Conservation (phyloP, 139 green algal genomes). For the Tetradesmus obliquus region DNA sequence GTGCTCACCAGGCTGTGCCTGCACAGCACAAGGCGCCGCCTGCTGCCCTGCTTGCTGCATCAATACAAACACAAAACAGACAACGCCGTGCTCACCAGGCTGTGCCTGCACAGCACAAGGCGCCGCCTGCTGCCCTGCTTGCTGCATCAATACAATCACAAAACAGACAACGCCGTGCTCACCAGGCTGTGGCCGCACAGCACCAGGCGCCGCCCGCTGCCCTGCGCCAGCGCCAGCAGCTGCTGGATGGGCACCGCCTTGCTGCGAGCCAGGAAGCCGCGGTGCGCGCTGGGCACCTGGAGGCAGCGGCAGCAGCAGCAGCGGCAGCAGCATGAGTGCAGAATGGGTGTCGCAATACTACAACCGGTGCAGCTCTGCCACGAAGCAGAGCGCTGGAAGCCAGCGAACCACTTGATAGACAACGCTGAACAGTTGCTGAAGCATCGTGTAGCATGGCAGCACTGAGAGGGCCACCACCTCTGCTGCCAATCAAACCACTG, state of each 20-base stretch:
- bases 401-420: no score
- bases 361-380: not conserved
- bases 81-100: conserved; percentile 31
- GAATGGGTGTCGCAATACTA: not conserved
- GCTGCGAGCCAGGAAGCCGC: conserved; percentile 73
- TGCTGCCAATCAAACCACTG: no score
- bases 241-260: conserved; percentile 61
- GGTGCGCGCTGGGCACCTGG: conserved; percentile 60
- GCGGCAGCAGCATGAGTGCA: not conserved
- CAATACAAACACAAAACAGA: conserved; percentile 4
- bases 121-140: conserved; percentile 41
- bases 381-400: no score
- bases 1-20: conserved; percentile 67
- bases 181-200: conserved; percentile 77
- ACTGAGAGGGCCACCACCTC: no score
- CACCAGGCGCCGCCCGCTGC: conserved; percentile 66
- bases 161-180: not conserved
- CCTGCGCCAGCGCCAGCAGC: conserved; percentile 66
- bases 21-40: conserved; percentile 71
- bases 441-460: no score
- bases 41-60: not conserved
- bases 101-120: conserved; percentile 80
- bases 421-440: no score
- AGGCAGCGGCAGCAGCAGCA: conserved; percentile 24
- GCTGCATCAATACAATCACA: not conserved